phyloP scores from a whole-genome alignment of 139 green algal species.

The Ettlia oleoabundans region DNA sequence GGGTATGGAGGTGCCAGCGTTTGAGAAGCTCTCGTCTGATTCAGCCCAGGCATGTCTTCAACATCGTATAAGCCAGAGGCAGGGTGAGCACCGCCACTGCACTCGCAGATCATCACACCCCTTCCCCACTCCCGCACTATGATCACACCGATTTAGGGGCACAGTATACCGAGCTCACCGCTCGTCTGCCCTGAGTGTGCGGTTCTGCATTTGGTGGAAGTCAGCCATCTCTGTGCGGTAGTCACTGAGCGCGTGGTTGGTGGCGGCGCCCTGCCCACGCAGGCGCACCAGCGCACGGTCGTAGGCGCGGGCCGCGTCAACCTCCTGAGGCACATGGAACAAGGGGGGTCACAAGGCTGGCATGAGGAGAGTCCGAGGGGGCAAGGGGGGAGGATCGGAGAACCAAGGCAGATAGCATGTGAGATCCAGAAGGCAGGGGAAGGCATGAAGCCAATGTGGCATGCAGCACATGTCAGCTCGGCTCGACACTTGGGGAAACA shows the following conservation, averaged over 20 bases:
- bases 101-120: not conserved
- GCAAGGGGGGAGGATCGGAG: too few relatives aligned
- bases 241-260: slow-evolving; percentile 77
- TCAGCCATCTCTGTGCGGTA: not conserved
- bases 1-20: too few relatives aligned
- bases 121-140: not conserved
- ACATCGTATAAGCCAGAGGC: too few relatives aligned
- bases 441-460: too few relatives aligned
- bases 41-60: too few relatives aligned
- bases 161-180: too few relatives aligned
- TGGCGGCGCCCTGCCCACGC: slow-evolving; percentile 72
- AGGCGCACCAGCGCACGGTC: slow-evolving; percentile 77
- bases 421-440: too few relatives aligned
- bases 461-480: too few relatives aligned
- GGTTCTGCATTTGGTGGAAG: not conserved
- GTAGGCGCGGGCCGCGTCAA: slow-evolving; percentile 54
- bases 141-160: too few relatives aligned
- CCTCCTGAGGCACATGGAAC: not conserved
- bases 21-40: not conserved
- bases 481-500: too few relatives aligned
- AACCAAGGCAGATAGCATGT: too few relatives aligned
- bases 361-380: not conserved
- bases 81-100: too few relatives aligned
- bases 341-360: not conserved
- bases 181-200: not conserved